Evolutionary conservation across 441 rosid genomes (phyloP), one percentile per base, ranked within the genome.

Genomic region (Melianthus villosus): DNA sequence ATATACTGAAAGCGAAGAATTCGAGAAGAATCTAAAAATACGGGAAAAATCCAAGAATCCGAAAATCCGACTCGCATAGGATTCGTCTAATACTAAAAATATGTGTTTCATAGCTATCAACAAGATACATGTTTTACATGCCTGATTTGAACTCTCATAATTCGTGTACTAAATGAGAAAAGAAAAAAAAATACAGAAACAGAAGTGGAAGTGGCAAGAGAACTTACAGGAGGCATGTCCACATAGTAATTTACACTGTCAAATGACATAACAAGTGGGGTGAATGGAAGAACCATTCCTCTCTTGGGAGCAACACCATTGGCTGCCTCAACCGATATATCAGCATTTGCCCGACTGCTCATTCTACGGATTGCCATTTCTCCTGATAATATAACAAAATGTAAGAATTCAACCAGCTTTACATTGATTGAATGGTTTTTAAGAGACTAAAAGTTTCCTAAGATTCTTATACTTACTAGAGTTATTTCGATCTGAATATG

Each of bases 281-380:
- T 63, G 72, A 89, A 84, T 42, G 93, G 98, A 39, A 89, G 70
- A 57, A 79, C 64, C 94, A 84, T 89, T 68, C 98, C 98, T 69
- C 67, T 73, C 63, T 70, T 79, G 0, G 56, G 43, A 25, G 67
- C 54, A 16, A 51, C 74, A 19, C 68, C 72, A 28, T 50, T 57
- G 32, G 46, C 54, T 12, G 19, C 48, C 27, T 68, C 63, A 26
- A 36, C 51, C 22, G 63, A 45, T 13, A 59, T 34, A 44, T 40
- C 66, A 17, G 27, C 54, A 22, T 25, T 55, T 18, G 70, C 44
- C 4, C 29, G 42, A 36, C 70, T 68, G 26, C 62, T 55, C 67
- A 67, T 67, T 62, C 73, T 64, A 20, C n/a, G 72, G 37, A 70
- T 44, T 25, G 48, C 60, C 50, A 74, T 62, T 53, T 77, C 79